Evolutionary conservation across 768 basidiomycete species (phyloP), one percentile per base, ranked within the genome.

Genomic region (Royoungia palumana): DNA sequence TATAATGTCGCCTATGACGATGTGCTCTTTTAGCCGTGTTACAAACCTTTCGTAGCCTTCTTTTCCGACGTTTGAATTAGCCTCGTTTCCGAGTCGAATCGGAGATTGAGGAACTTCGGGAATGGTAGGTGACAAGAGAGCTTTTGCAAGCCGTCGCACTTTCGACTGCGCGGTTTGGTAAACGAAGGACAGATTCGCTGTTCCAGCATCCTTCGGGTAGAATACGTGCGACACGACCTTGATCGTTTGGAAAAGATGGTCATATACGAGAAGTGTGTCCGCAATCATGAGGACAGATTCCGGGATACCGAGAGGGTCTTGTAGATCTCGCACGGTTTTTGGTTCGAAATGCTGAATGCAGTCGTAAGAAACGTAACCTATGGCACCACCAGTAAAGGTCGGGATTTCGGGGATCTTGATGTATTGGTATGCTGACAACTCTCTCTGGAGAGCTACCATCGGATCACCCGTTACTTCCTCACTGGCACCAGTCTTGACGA

Each of bases 181-280:
- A n/a, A 89, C 82, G 58, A 89, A 89, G 5, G 84, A 74, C 30
- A 96, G 71, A 62, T 87, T 88, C 41, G 75, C 76, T 8, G 81
- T 70, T 1, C 78, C 82, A 17, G 81, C 76, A 59, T 84, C 79
- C 53, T 74, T 80, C 0, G 92, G 90, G 54, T 84, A 80, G 72
- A 94, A 92, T 54, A 98, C 89, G 65, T 99, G 96, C 16, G 95
- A 95, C 58, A 98, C 93, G 54, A 97, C 81, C 68, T 96, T 97
- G 70, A 98, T 72, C 32, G 79, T 90, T 69, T 97, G 95, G 75
- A 81, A 96, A 51, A 98, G 84, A 69, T 98, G 96, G 66, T 99
- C 96, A 69, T 93, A 98, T 61, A 98, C 82, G 67, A 99, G 80
- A 55, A 99, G 79, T 13, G 94, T 94, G 67, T 97, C 94, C 57